Evolutionary conservation across 352 stramenopile genomes (phyloP), one percentile per base, ranked within the genome.

Genomic region (Pythium dissimile): DNA sequence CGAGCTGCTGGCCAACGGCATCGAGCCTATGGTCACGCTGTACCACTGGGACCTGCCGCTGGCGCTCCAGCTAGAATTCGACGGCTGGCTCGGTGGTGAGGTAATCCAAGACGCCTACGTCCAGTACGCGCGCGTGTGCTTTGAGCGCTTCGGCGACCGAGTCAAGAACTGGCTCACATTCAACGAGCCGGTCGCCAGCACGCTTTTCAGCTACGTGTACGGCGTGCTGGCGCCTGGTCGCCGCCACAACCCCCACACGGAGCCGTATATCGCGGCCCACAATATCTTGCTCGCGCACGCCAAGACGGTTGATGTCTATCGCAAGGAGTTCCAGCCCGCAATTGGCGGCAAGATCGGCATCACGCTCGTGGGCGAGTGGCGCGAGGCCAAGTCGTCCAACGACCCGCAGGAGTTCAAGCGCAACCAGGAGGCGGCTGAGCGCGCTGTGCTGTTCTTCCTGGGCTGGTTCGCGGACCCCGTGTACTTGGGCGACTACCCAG

Each of bases 41-140:
- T 98, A 97, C 68, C 95, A 99, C 71, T 98, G 94, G 94, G 95
- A 98, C 89, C 65, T 98, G 13, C 95, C 95, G 6, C 69, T 92
- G 45, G 59, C 42, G 26, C 61, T 98, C 1, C 59, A 66, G 43
- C 73, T 85, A 18, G 69, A 85, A 43, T 86, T 89, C 43, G 50
- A 62, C 37, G 93, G 91, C 26, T 89, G 73, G 72, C 5, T 23
- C 79, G 72, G 55, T 23, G 38, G 56, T 9, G 62, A 75, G 6
- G 13, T 89, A 95, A 77, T 87, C 27, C 59, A 90, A 18, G 32
- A 70, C 16, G 65, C 80, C 35, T 97, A 91, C 59, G 71, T 69
- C 7, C 60, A 88, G 12, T 99, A 97, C 67, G 86, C 92, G 35
- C 69, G 37, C 50, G 96, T 63, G 62, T 97, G 72, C 71, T 96